Base-by-base conservation (phyloP, 140 eudicot genomes). In the Bidens hawaiensis region DNA sequence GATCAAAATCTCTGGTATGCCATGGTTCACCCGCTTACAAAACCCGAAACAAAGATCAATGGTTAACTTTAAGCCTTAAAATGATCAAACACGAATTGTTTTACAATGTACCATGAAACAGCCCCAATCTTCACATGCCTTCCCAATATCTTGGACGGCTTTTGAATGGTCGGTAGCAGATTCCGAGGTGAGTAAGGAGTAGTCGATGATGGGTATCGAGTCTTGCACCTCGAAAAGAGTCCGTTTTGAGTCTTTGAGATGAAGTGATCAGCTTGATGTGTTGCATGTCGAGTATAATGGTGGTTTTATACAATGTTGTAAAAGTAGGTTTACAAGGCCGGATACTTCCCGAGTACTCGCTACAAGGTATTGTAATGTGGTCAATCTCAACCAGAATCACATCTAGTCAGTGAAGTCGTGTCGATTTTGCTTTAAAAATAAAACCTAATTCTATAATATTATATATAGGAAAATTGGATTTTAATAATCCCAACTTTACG, bases 1-100 rank as follows among this genome's bases (percentile, higher is more conserved):
- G 67, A 76, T 73, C 62, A 76, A 16, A 19, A 14, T 57, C 68
- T 80, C 81, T 3, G 78, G 74, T 21, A 83, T 47, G 34, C 84
- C 87, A 38, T 84, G 87, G 48, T 84, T 84, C 66, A 84, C 79
- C 62, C 80, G 42, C 88, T 81, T 45, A 43, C 27, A 58, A 58
- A 24, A 50, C n/a, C n/a, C n/a, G 14, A 40, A 62, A 61, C 4
- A 41, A 36, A 62, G 8, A 62, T 40, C 58, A 42, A 0, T 12
- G 12, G 41, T 10, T 9, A 57, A 10, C 12, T n/a, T n/a, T 16
- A 50, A 50, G 18, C 19, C 4, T 1, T 36, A 17, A 34, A 31
- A 60, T 9, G 24, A 70, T 16, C 12, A 15, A 49, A 24, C 12
- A 18, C n/a, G n/a, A n/a, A 36, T 3, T n/a, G 4, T 46, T 22